Conservation (phyloP, 495 filamentous ascomycete genomes). For the Aspergillus avenaceus region DNA sequence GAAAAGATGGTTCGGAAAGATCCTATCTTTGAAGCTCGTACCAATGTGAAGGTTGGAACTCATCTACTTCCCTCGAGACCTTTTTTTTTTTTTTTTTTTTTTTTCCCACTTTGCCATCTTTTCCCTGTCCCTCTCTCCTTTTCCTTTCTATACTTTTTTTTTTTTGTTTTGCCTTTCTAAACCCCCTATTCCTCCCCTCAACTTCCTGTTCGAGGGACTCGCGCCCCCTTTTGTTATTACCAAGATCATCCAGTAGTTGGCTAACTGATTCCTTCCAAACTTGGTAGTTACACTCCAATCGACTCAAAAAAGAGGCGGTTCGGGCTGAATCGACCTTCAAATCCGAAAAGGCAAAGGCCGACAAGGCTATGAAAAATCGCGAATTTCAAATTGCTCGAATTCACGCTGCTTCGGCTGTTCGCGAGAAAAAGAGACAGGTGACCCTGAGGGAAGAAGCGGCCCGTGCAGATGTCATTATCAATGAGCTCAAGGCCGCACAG, state of each 20-base stretch:
- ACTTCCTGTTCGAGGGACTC: too few species aligned
- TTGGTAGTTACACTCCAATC: constrained; percentile 41
- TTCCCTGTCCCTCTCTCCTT: neutral
- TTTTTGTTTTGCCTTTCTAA: neutral
- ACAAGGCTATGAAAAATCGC: constrained; percentile 46
- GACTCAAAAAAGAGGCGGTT: constrained; percentile 44
- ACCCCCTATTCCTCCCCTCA: too few species aligned
- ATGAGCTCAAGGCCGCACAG: constrained; percentile 46
- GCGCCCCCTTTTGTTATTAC: too few species aligned
- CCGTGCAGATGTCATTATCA: constrained; percentile 47
- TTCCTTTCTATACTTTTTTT: constrained; percentile 1
- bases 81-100: neutral
- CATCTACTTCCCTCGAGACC: neutral
- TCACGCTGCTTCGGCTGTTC: constrained; percentile 44
- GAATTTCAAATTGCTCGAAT: constrained; percentile 50
- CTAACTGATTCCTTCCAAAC: neutral
- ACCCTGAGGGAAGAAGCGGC: constrained; percentile 43
- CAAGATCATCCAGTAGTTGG: neutral
- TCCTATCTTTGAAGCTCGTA: constrained; percentile 48
- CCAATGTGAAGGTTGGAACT: constrained; percentile 45
- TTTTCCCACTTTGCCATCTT: neutral
- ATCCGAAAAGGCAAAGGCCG: constrained; percentile 45
- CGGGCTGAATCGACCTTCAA: constrained; percentile 46
- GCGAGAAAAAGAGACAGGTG: constrained; percentile 45
- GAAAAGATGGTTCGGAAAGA: constrained; percentile 44